These are phyloP conservation scores for Tilletia setariae DNA, from an alignment of 1,284 basidiomycete genomes.

Conservation along the genomic window DNA sequence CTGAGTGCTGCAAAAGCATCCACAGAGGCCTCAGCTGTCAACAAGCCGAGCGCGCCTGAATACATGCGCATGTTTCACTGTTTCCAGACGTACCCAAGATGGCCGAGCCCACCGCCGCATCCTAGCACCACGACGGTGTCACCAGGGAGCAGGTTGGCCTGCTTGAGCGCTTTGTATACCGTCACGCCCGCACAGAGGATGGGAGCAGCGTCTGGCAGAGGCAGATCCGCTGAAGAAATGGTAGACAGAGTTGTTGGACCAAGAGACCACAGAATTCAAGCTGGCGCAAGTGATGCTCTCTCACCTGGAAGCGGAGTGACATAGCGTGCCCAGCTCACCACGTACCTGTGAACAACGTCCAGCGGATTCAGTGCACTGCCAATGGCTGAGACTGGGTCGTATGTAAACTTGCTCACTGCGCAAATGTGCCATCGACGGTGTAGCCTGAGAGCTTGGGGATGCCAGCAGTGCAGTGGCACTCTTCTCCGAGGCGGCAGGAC, in stretches of 20 bases:
- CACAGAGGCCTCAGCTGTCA: background rate
- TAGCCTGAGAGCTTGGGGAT: conserved; percentile 55
- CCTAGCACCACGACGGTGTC: conserved; percentile 78
- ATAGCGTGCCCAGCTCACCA: conserved; percentile 66
- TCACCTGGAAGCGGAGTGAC: conserved; percentile 60
- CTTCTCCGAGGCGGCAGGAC: conserved; percentile 68
- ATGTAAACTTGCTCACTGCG: conserved; percentile 57
- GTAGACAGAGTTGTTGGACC: conserved; percentile 27
- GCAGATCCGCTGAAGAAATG: conserved; percentile 65
- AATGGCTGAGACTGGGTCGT: too few relatives aligned
- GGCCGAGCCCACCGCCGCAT: conserved; percentile 66
- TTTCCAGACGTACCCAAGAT: conserved; percentile 26
- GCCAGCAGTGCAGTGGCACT: conserved; percentile 59
- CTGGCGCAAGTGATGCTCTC: background rate
- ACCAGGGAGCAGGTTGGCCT: conserved; percentile 65
- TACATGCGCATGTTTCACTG: conserved; percentile 35
- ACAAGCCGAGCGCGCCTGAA: too few relatives aligned
- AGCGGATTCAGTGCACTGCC: too few relatives aligned
- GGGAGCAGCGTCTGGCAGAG: conserved; percentile 71
- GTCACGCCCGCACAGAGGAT: conserved; percentile 75
- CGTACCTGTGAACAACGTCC: conserved; percentile 38
- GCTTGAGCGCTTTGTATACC: conserved; percentile 78
- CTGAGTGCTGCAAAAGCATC: conserved; percentile 24
- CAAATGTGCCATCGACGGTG: conserved; percentile 78
- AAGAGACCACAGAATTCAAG: background rate